phyloP scores from a whole-genome alignment of 202 grass and related monocot genomes.

The Setaria italica region DNA sequence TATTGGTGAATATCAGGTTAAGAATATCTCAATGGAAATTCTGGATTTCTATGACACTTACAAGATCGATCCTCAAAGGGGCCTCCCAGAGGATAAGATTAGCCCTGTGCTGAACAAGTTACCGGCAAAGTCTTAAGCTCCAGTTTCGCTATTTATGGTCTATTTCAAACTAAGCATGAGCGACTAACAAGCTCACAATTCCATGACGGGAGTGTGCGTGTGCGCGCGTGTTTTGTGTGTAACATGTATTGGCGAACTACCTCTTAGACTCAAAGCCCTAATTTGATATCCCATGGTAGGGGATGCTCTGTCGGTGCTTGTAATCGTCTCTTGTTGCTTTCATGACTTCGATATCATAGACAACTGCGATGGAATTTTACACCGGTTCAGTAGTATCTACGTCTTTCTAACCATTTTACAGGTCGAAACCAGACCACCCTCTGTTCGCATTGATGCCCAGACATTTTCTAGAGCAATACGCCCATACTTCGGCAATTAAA shows the following conservation, averaged over 20 bases:
- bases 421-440: too few relatives aligned
- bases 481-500: background rate
- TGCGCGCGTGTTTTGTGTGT: background rate
- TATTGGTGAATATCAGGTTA: constrained; percentile 58
- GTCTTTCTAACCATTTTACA: background rate
- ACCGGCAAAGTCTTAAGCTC: constrained; percentile 55
- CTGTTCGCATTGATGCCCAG: background rate
- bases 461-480: background rate
- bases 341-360: background rate
- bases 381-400: background rate
- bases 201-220: background rate
- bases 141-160: background rate
- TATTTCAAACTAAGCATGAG: background rate
- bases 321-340: background rate
- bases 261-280: background rate
- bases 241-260: background rate
- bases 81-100: constrained; percentile 75
- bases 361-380: background rate
- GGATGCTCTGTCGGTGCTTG: background rate
- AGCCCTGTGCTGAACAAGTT: constrained; percentile 86
- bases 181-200: background rate
- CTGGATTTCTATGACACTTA: constrained; percentile 90
- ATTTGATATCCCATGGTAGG: too few relatives aligned
- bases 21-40: constrained; percentile 93
- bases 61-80: constrained; percentile 69